Base-by-base conservation (phyloP, 2,329 filamentous ascomycete genomes). In the Fusarium agapanthi region DNA sequence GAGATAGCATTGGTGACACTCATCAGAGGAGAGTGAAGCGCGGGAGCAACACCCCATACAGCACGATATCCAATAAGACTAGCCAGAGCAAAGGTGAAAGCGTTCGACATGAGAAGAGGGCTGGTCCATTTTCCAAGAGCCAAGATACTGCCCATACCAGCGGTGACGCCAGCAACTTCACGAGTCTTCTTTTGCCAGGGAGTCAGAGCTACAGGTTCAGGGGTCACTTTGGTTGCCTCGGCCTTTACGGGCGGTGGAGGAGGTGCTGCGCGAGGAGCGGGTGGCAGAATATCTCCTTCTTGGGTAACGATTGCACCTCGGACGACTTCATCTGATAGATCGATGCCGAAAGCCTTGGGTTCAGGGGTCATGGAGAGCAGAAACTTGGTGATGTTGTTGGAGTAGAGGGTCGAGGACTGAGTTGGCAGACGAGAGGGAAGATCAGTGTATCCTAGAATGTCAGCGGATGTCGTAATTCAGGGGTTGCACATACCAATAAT, bases 1-100 rank as follows among this genome's bases (percentile, higher is more conserved):
- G 93, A 96, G 75, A 97, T 97, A 34, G 95, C 95, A 80, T 97
- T 97, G 13, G 95, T 97, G 40, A 97, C 94, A 75, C 92, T 95
- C 95, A 97, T 97, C 10, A 97, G 84, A 3, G 94, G 95, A 5
- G 93, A 95, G 80, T 97, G 95, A 10, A 97, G 86, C 40, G 94
- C 93, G 13, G 94, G 94, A 1, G 86, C 85, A 18, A 97, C 94
- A 59, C 94, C 94, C 94, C 94, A 97, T 30, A 97, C 93, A 11
- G 93, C 93, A 54, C 94, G 89, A 78, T 97, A 97, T 13, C 94
- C 95, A 71, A 97, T 94, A 34, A 97, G 84, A 76, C 93, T 93
- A 53, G 95, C 93, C 50, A 97, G 85, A 22, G 92, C 91, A 80
- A 96, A 96, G 0, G 93, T 95, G 79, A 97, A 95, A 51, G 91